Percentiles rank a stretch among this genome's conserved stretches.
These are phyloP conservation scores for Aspergillus felis DNA, from an alignment of 2,329 filamentous ascomycete species.

Conservation along the genomic window DNA sequence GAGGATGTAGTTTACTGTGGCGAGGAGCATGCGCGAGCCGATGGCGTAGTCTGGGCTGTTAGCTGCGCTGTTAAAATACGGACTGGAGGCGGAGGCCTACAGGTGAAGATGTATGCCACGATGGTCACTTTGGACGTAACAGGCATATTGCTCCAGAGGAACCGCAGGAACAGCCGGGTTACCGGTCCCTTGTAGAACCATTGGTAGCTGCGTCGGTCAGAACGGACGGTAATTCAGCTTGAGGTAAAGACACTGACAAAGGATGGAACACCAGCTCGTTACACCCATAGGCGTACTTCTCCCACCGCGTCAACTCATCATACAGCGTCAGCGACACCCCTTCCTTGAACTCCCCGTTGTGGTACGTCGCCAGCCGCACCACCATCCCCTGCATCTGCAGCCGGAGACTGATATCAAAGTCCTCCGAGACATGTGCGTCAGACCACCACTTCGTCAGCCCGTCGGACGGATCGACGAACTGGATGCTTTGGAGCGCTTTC, in stretches of 20 bases:
- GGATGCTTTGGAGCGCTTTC: slow-evolving; percentile 31
- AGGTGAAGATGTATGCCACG: slow-evolving; percentile 66
- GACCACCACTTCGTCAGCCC: slow-evolving; percentile 69
- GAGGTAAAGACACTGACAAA: slow-evolving; percentile 34
- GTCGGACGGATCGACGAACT: slow-evolving; percentile 39
- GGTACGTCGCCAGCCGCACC: slow-evolving; percentile 66
- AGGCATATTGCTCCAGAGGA: slow-evolving; percentile 63
- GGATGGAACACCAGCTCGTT: slow-evolving; percentile 80
- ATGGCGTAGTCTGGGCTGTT: slow-evolving; percentile 57
- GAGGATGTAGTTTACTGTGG: slow-evolving; percentile 66
- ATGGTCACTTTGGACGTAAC: slow-evolving; percentile 65
- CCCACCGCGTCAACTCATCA: slow-evolving; percentile 79
- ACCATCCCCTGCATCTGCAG: slow-evolving; percentile 66
- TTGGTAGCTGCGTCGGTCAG: slow-evolving; percentile 40
- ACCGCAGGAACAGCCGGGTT: slow-evolving; percentile 71
- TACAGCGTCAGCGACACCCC: slow-evolving; percentile 81
- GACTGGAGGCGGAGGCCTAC: slow-evolving; percentile 7
- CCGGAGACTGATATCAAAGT: slow-evolving; percentile 71
- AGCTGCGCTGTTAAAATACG: not conserved
- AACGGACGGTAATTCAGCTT: too few species aligned
- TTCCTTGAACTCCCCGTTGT: slow-evolving; percentile 68
- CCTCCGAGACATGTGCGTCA: slow-evolving; percentile 70
- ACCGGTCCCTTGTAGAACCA: slow-evolving; percentile 73
- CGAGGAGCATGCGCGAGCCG: slow-evolving; percentile 63
- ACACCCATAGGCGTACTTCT: slow-evolving; percentile 75